Conservation (phyloP, 2,329 filamentous ascomycete genomes). For the Aspergillus carbonarius region DNA sequence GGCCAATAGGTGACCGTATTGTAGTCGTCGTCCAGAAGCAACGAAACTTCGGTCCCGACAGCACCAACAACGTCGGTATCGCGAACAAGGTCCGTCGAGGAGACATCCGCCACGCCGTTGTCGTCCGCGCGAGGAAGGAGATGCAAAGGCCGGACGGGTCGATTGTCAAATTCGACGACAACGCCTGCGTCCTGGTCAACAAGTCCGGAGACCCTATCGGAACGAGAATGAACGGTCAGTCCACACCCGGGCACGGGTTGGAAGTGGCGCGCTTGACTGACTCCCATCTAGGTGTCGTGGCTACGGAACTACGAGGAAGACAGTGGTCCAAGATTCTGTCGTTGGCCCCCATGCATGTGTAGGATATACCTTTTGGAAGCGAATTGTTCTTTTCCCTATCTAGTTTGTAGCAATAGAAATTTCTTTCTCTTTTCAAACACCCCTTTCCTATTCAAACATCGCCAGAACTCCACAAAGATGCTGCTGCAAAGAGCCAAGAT, state of each 20-base stretch:
- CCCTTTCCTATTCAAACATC: constrained; percentile 9
- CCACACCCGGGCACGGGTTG: not conserved
- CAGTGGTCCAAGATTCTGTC: constrained; percentile 99
- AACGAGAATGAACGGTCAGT: constrained; percentile 76
- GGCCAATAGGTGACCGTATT: constrained; percentile 77
- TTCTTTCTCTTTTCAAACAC: constrained; percentile 9
- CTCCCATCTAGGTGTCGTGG: constrained; percentile 69
- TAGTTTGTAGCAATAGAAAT: constrained; percentile 33
- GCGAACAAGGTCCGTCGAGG: constrained; percentile 94
- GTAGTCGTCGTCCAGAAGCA: constrained; percentile 98
- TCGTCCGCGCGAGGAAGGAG: constrained; percentile 88
- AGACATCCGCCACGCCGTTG: constrained; percentile 92
- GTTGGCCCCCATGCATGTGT: constrained; percentile 81
- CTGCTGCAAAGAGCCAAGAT: constrained; percentile 15
- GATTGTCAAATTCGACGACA: constrained; percentile 92
- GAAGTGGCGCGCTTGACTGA: constrained; percentile 18
- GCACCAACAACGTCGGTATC: constrained; percentile 69
- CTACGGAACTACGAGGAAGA: constrained; percentile 81
- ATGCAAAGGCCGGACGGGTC: constrained; percentile 84
- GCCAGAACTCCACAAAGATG: constrained; percentile 24
- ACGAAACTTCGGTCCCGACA: constrained; percentile 70
- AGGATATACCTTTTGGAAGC: constrained; percentile 41
- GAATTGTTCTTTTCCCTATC: constrained; percentile 25
- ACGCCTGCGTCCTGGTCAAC: constrained; percentile 95
- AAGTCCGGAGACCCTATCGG: constrained; percentile 96